Evolutionary conservation across 1,284 basidiomycete genomes (phyloP).

Genomic region (Hemileia vastatrix): DNA sequence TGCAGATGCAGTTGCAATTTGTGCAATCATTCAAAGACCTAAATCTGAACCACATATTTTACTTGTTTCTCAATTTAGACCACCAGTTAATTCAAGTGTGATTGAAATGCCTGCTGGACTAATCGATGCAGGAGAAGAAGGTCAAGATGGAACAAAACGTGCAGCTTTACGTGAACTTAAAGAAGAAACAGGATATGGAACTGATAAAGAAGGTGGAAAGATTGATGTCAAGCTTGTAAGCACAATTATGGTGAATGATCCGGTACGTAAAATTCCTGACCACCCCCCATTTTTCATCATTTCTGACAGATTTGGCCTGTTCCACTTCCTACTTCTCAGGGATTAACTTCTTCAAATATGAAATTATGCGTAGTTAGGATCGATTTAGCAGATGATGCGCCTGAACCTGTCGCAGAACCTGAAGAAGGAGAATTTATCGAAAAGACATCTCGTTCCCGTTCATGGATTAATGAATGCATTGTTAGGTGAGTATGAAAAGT

Average conservation of each 20-base stretch:
- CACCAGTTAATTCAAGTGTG: slow-evolving; percentile 22
- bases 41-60: slow-evolving; percentile 33
- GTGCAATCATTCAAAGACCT: slow-evolving; percentile 36
- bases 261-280: no score
- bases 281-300: no score
- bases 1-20: no score
- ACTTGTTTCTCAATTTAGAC: slow-evolving; percentile 30
- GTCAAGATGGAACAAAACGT: slow-evolving; percentile 32
- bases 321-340: no score
- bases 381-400: slow-evolving; percentile 32
- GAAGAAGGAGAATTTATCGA: slow-evolving; percentile 43
- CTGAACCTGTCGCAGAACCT: slow-evolving; percentile 39
- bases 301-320: no score
- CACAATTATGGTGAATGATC: slow-evolving; percentile 36
- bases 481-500: slow-evolving; percentile 33
- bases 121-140: slow-evolving; percentile 38
- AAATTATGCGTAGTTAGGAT: slow-evolving; percentile 38
- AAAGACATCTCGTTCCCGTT: slow-evolving; percentile 37
- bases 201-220: slow-evolving; percentile 24
- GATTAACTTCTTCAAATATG: slow-evolving; percentile 39
- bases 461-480: slow-evolving; percentile 30
- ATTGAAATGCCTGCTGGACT: slow-evolving; percentile 43
- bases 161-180: slow-evolving; percentile 38
- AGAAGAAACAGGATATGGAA: slow-evolving; percentile 42
- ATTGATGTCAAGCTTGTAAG: slow-evolving; percentile 30